These are phyloP conservation scores for Aspergillus oerlinghausenensis DNA, from an alignment of 2,329 filamentous ascomycete genomes.

Conservation along the genomic window DNA sequence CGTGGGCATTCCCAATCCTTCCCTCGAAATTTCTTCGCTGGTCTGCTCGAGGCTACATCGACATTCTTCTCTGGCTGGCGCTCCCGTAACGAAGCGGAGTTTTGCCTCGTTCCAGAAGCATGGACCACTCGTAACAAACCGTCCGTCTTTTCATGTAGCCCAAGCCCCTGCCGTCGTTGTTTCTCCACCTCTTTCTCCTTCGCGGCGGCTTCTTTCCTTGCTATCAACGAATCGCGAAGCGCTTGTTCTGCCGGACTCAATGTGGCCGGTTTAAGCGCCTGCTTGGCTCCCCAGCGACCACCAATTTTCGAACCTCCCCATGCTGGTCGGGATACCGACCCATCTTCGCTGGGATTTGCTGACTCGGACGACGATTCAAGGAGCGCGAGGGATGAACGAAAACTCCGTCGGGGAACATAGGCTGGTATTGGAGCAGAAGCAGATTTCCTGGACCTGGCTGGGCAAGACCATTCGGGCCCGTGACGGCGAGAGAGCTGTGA, in stretches of 20 bases:
- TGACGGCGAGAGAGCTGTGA: constrained; percentile 35
- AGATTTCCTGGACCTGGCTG: constrained; percentile 24
- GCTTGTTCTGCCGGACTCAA: constrained; percentile 31
- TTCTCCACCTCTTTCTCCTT: background rate
- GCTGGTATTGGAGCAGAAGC: constrained; percentile 13
- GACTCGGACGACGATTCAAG: constrained; percentile 27
- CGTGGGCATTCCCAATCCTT: constrained; percentile 26
- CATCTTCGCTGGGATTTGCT: constrained; percentile 18
- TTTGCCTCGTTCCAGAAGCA: background rate
- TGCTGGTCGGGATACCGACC: constrained; percentile 8
- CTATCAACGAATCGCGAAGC: constrained; percentile 25
- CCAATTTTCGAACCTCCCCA: constrained; percentile 25
- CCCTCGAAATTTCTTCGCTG: constrained; percentile 1
- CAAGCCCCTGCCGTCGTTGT: background rate
- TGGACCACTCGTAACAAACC: constrained; percentile 1
- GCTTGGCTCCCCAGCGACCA: constrained; percentile 15
- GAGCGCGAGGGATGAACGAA: constrained; percentile 27
- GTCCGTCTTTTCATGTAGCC: background rate
- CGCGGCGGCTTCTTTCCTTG: constrained; percentile 3
- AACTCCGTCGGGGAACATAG: constrained; percentile 27
- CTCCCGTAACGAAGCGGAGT: background rate
- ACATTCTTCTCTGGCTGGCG: constrained; percentile 8
- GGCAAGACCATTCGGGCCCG: constrained; percentile 36
- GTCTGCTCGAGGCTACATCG: constrained; percentile 2
- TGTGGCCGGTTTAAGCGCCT: constrained; percentile 16